Base-by-base conservation (phyloP, 192 early-diverging fungal species). In the Linnemannia elongata region DNA sequence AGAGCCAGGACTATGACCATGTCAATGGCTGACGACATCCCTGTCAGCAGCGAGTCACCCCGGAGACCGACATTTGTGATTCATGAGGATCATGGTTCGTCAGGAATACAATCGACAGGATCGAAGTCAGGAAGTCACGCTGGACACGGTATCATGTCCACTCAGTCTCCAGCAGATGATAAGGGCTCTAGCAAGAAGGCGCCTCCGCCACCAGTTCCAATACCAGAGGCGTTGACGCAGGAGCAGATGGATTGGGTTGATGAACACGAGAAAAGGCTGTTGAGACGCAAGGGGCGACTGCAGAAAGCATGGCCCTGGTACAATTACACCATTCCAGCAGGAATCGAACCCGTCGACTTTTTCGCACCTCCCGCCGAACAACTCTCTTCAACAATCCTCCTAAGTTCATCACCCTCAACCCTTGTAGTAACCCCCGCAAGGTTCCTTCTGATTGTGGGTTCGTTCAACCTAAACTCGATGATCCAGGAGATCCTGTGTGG, bases 271-370 rank as follows among this genome's bases (percentile, higher is more conserved):
- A 36, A 10, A 0, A 13, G 49, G 0, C 45, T 87, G 0, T 71
- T 87, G 47, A 45, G 47, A 22, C 75, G 36, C 24, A 79, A 87
- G 38, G 69, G 44, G 6, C 70, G 44, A 15, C 20, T 87, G 4
- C 79, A 87, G 54, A 72, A 45, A 24, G 76, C 75, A 45, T 87
- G 85, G 85, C 85, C 85, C 38, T 87, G 85, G 85, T 87, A 87
- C 68, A 77, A 77, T 33, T 87, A 77, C n/a, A 87, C 80, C 24
- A 81, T 87, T 33, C 85, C 85, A 1, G 6, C 74, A 27, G 85
- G 85, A 6, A 81, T 87, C 39, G 85, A 87, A 72, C 85, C 85
- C 24, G 79, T 81, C 5, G 85, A 87, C 57, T 87, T 87, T 52
- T 81, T 81, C 71, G 75, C 63, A 13, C 30, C 54, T 57, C 68